Conservation (phyloP, 306 rosid genomes). For the Lithocarpus polystachyus region DNA sequence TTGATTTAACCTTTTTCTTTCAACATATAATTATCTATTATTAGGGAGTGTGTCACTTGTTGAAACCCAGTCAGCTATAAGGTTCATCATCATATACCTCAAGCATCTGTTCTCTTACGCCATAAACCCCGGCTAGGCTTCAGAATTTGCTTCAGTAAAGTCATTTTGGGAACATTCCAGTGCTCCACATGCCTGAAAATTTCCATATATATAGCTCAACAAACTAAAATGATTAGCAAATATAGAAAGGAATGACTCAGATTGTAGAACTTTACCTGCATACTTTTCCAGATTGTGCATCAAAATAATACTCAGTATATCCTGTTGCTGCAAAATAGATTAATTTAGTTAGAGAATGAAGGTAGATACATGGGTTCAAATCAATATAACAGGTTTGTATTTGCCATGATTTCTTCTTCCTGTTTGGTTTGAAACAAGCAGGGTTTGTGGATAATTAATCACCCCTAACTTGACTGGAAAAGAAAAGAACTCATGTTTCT, state of each 20-base stretch:
- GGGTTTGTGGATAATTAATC: not conserved
- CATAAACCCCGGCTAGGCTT: constrained; percentile 65
- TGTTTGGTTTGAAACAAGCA: not conserved
- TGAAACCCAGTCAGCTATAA: not conserved
- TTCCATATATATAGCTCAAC: constrained; percentile 4
- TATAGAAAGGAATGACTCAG: constrained; percentile 5
- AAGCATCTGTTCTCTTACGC: constrained; percentile 37
- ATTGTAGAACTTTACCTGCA: constrained; percentile 51
- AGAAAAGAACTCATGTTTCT: too few relatives aligned
- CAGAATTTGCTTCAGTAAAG: constrained; percentile 75
- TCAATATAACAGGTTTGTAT: not conserved
- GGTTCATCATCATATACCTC: not conserved
- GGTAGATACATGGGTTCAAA: constrained; percentile 1
- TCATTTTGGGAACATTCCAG: constrained; percentile 96
- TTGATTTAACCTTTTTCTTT: not conserved
- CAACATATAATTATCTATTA: not conserved
- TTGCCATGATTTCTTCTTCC: not conserved
- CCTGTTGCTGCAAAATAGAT: constrained; percentile 76
- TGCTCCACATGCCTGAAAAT: constrained; percentile 78
- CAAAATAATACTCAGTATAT: constrained; percentile 85
- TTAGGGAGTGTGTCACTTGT: not conserved
- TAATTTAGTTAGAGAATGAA: constrained; percentile 14
- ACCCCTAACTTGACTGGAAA: not conserved
- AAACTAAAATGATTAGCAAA: not conserved
- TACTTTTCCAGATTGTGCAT: constrained; percentile 73